phyloP scores from a whole-genome alignment of 805 yeast genomes.

The Zygoascus flipseniorum region DNA sequence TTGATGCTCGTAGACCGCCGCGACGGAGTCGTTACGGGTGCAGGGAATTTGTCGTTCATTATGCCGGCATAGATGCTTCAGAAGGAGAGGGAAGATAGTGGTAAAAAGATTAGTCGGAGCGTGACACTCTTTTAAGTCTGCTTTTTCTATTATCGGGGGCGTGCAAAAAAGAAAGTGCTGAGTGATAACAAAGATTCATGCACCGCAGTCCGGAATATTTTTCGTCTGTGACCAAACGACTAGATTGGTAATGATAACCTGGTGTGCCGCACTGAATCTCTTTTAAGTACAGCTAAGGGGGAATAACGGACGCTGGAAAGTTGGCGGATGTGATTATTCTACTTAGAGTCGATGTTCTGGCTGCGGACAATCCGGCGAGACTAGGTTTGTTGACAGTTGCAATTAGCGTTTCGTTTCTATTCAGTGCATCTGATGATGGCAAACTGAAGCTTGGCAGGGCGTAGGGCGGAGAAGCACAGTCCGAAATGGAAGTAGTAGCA shows the following conservation, averaged over 20 bases:
- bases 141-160: not conserved
- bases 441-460: too few species aligned
- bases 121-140: not conserved
- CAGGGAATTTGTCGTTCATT: not conserved
- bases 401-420: too few species aligned
- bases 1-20: not conserved
- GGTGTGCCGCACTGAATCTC: not conserved
- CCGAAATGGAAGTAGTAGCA: too few species aligned
- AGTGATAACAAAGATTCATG: not conserved
- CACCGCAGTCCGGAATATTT: not conserved
- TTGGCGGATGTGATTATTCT: too few species aligned
- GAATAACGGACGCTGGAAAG: too few species aligned
- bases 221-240: not conserved
- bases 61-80: not conserved
- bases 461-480: too few species aligned
- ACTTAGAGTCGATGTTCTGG: too few species aligned
- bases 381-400: too few species aligned
- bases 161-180: not conserved
- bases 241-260: not conserved
- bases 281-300: too few species aligned
- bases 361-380: too few species aligned
- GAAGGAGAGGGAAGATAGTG: not conserved
- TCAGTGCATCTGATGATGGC: too few species aligned
- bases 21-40: conserved; percentile 5
- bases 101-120: not conserved